Base-by-base conservation (phyloP, 2,329 filamentous ascomycete species). In the Fusarium newnesense region DNA sequence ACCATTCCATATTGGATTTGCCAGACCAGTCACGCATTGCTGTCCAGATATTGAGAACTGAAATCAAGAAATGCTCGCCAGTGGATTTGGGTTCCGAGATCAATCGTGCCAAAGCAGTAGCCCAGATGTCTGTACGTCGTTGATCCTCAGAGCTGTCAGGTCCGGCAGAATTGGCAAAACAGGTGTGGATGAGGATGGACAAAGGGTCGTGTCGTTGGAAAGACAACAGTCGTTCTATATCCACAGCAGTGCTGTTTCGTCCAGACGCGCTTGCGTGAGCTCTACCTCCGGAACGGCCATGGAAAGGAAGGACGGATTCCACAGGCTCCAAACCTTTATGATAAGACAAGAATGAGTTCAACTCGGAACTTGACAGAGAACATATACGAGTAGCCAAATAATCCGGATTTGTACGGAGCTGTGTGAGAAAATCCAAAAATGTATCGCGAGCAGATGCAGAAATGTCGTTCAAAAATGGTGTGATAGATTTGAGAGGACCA, bases 141-240 rank as follows among this genome's bases (percentile, higher is more conserved):
- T 90, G 88, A 81, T 96, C 93, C 83, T 97, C 95, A 44, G 90
- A 89, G 75, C 93, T 94, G 82, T 95, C 92, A 54, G 93, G 92
- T 34, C 93, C 93, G 69, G 93, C 90, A 24, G 94, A 95, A 79
- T 95, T 94, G 82, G 94, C 94, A 86, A 97, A 97, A 80, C 94
- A 93, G 75, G 94, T 96, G 83, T 96, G 93, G 70, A 97, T 90
- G 73, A 98, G 88, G 64, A 93, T 92, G 70, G 94, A 95, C 56
- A 98, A 86, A 15, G 95, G 92, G 80, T 97, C 94, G 79, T 95
- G 93, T 77, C 95, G 89, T 83, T 97, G 94, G 80, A 98, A 97
- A 58, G 94, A 95, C 77, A 97, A 86, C 70, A 96, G 89, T 78
- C 94, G 91, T 81, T 97, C 94, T 77, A 97, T 92, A 68, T 94